Conservation (phyloP, 2,329 filamentous ascomycete species). For the Fusarium xyrophilum region DNA sequence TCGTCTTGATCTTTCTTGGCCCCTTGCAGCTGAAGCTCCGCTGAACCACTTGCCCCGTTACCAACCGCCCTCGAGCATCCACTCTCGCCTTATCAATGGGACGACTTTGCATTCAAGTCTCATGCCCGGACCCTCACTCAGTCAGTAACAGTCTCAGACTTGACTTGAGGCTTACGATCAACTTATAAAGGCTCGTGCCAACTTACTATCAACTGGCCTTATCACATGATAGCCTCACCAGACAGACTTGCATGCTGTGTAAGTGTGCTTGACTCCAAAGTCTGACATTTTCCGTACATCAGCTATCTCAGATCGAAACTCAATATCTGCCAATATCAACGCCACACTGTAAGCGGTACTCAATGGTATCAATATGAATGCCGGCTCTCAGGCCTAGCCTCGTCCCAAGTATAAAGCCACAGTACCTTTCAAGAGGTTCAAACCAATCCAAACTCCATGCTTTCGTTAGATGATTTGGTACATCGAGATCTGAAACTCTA, state of each 20-base stretch:
- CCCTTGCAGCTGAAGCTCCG: slow-evolving; percentile 20
- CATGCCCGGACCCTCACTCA: slow-evolving; percentile 3
- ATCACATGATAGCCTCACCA: background rate
- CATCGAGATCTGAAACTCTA: slow-evolving; percentile 3
- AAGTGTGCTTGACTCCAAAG: background rate
- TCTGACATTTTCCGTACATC: background rate
- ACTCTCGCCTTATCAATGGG: slow-evolving; percentile 15
- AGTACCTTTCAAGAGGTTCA: slow-evolving; percentile 3
- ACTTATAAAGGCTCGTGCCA: background rate
- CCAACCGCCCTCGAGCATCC: slow-evolving; percentile 3
- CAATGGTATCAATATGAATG: slow-evolving; percentile 1
- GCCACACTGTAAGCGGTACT: background rate
- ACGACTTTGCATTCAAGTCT: slow-evolving; percentile 19
- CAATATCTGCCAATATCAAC: background rate
- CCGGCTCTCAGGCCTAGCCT: background rate
- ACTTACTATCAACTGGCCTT: background rate
- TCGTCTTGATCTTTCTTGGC: background rate
- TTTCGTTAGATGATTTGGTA: slow-evolving; percentile 24
- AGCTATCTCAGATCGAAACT: slow-evolving; percentile 2
- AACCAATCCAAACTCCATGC: slow-evolving; percentile 38
- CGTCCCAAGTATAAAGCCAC: background rate
- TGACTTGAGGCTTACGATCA: background rate
- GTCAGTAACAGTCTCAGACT: background rate
- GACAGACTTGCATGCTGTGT: background rate
- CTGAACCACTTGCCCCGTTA: background rate